A percentile compares a stretch with the other conserved stretches of the same genome.
These are phyloP conservation scores for Sugiyamaella americana DNA, from an alignment of 805 yeast species.

Conservation along the genomic window DNA sequence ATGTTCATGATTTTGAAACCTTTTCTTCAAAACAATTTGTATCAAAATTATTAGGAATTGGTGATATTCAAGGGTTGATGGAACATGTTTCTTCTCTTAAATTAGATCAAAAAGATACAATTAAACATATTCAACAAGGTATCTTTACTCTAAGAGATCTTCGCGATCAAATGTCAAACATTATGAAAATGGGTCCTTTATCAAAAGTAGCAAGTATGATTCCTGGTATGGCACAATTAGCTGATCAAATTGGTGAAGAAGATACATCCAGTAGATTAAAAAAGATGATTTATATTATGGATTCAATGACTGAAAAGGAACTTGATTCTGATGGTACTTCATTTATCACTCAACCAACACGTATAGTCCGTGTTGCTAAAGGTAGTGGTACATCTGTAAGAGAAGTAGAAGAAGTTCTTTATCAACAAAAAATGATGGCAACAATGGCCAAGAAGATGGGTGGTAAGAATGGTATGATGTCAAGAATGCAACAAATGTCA, in stretches of 20 bases:
- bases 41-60: constrained; percentile 89
- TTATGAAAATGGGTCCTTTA: constrained; percentile 94
- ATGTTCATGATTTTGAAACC: constrained; percentile 84
- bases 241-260: constrained; percentile 85
- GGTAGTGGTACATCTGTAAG: constrained; percentile 91
- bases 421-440: constrained; percentile 92
- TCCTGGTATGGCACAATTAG: constrained; percentile 82
- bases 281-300: constrained; percentile 85
- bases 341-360: constrained; percentile 72
- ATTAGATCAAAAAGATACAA: constrained; percentile 75
- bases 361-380: constrained; percentile 84
- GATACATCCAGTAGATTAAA: constrained; percentile 82
- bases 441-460: constrained; percentile 74
- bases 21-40: constrained; percentile 86
- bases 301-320: constrained; percentile 91
- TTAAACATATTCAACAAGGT: constrained; percentile 91
- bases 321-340: constrained; percentile 82
- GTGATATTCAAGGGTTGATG: constrained; percentile 88
- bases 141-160: constrained; percentile 86
- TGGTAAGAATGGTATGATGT: constrained; percentile 49
- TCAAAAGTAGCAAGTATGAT: constrained; percentile 93
- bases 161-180: constrained; percentile 90
- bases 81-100: constrained; percentile 88
- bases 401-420: constrained; percentile 86
- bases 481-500: constrained; percentile 34